These are phyloP conservation scores for Leptographium flavum DNA, from an alignment of 2,329 filamentous ascomycete genomes.

Conservation along the genomic window DNA sequence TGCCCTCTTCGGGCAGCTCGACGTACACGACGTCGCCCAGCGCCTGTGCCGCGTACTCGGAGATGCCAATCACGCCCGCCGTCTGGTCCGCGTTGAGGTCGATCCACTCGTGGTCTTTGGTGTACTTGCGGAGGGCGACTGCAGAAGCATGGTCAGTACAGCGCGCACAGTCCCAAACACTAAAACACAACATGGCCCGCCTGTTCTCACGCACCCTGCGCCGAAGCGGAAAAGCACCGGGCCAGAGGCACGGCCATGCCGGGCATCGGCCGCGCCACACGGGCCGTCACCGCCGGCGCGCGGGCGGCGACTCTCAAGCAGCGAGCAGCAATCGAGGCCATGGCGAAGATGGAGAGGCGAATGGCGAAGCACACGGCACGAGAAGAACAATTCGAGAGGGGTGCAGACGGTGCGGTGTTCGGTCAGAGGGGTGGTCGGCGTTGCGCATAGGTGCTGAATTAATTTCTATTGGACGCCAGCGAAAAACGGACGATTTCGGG, in stretches of 20 bases:
- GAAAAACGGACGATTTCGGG: slow-evolving; percentile 8
- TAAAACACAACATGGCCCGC: no score
- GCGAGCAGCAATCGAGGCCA: slow-evolving; percentile 48
- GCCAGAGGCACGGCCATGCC: slow-evolving; percentile 20
- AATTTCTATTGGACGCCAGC: slow-evolving; percentile 1
- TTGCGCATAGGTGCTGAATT: not conserved
- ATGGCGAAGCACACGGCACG: not conserved
- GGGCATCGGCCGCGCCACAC: slow-evolving; percentile 17
- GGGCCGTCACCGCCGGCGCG: slow-evolving; percentile 28
- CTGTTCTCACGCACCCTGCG: no score
- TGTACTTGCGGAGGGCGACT: slow-evolving; percentile 59
- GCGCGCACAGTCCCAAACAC: not conserved
- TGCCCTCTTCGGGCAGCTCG: slow-evolving; percentile 65
- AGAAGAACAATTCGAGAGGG: not conserved
- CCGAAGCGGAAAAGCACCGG: slow-evolving; percentile 32
- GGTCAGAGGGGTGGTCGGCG: not conserved
- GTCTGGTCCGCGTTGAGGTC: slow-evolving; percentile 73
- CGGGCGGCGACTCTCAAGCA: slow-evolving; percentile 29
- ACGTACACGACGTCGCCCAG: slow-evolving; percentile 96
- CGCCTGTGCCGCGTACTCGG: slow-evolving; percentile 76
- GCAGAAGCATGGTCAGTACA: not conserved
- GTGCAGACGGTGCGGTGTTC: not conserved
- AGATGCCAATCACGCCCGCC: slow-evolving; percentile 72
- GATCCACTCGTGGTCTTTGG: slow-evolving; percentile 97
- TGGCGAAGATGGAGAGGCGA: slow-evolving; percentile 18